These are phyloP conservation scores for Pneumocystis canis DNA, from an alignment of 1,139 yeast species.

Conservation along the genomic window DNA sequence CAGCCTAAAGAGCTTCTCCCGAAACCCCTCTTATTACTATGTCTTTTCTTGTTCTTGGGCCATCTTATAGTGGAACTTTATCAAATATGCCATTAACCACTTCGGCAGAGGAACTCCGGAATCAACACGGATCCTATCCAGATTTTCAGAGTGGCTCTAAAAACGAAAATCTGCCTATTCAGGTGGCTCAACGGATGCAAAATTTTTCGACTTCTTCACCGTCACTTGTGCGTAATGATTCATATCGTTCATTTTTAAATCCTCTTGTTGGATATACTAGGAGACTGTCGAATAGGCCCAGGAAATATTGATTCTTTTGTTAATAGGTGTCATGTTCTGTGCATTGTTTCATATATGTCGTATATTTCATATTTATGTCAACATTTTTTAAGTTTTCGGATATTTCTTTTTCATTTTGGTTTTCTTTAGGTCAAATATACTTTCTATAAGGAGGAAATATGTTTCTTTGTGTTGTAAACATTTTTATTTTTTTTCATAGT, in stretches of 20 bases:
- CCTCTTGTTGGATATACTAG: background rate
- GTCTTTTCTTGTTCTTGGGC: constrained; percentile 1
- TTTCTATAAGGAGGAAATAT: too few species aligned
- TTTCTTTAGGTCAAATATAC: too few species aligned
- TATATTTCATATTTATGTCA: background rate
- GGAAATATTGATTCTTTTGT: background rate
- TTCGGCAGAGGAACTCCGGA: background rate
- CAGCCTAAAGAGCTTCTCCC: background rate
- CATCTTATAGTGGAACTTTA: background rate
- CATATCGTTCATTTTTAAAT: background rate
- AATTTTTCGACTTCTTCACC: background rate
- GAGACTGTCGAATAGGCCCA: background rate
- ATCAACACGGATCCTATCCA: background rate
- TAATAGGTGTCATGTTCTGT: background rate
- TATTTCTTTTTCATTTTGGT: background rate
- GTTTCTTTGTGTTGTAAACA: too few species aligned
- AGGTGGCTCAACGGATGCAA: background rate
- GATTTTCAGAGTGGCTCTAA: background rate
- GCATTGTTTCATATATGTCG: background rate
- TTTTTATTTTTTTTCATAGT: too few species aligned
- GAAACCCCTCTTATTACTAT: background rate
- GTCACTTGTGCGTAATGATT: background rate
- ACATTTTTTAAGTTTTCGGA: background rate
- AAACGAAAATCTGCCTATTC: background rate
- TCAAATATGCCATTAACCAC: background rate